Evolutionary conservation across 202 grass and related monocot genomes (phyloP), one percentile per base, ranked within the genome.

Genomic region (Tripidium arundinaceum): DNA sequence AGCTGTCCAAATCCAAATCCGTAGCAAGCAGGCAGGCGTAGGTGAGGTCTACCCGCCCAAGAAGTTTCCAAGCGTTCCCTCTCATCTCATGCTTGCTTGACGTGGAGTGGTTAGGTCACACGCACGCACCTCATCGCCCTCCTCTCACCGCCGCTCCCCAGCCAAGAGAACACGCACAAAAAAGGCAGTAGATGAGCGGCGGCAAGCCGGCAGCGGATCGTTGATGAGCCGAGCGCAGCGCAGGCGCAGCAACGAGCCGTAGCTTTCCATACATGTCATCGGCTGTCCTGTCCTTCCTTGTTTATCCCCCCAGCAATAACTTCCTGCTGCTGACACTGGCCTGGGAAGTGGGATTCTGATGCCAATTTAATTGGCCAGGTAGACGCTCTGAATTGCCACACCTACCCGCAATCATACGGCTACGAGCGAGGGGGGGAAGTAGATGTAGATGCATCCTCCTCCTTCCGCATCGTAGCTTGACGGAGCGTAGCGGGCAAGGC

Each of bases 91-190:
- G 59, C 7, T 37, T 26, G 27, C 66, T 50, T 50, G 75, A 25
- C 26, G 16, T 72, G 78, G 87, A 72, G 73, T 59, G 40, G 87
- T 82, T 89, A 61, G 83, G 49, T 85, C 87, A 82, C 82, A 66
- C 76, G 5, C 34, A 36, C 70, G 52, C 77, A 5, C 62, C 63
- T 21, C 86, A 55, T 59, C 66, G 8, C 62, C 36, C 36, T 6
- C 25, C 36, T 14, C 38, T 47, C 46, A 18, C 16, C 46, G 15
- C 18, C 6, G 18, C 45, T 15, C 43, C 15, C 16, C 13, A 4
- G 4, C 11, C 4, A 18, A 41, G 15, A 43, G 27, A 38, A 40
- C 28, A 19, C 50, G 14, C 54, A 18, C 50, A 61, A 40, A 45
- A 39, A 19, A 38, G 12, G 42, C 59, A 52, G 57, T 4, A 39